Evolutionary conservation across 164 flowering plant species (phyloP).

Genomic region (Stephania cephalantha): DNA sequence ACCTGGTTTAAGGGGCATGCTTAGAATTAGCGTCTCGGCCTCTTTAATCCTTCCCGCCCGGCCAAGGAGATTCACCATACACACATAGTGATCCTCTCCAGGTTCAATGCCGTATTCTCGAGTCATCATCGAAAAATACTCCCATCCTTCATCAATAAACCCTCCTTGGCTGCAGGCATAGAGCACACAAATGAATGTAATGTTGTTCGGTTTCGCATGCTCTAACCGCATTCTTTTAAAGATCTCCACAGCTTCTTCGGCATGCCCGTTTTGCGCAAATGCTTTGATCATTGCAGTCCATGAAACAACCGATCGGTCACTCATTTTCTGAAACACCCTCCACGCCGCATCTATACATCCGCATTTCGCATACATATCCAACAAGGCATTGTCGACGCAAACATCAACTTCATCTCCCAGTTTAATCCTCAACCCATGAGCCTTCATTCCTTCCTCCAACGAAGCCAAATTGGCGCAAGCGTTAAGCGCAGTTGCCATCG

Average conservation of each 20-base stretch:
- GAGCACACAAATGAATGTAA: constrained; percentile 70
- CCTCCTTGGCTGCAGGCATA: constrained; percentile 80
- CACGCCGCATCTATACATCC: constrained; percentile 60
- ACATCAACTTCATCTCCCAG: constrained; percentile 49
- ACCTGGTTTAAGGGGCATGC: constrained; percentile 58
- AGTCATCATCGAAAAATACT: constrained; percentile 51
- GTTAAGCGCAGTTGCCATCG: constrained; percentile 63
- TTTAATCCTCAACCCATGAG: constrained; percentile 60
- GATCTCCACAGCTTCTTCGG: constrained; percentile 41
- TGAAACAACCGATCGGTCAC: constrained; percentile 43
- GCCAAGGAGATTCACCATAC: constrained; percentile 71
- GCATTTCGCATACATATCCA: constrained; percentile 82
- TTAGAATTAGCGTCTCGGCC: constrained; percentile 50
- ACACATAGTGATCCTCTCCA: constrained; percentile 70
- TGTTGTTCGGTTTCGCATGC: constrained; percentile 44
- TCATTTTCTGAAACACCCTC: constrained; percentile 42
- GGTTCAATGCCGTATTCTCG: constrained; percentile 45
- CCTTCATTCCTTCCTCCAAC: constrained; percentile 58
- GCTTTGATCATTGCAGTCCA: constrained; percentile 87
- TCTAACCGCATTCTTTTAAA: constrained; percentile 52
- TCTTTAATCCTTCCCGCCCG: constrained; percentile 52
- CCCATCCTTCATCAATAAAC: constrained; percentile 47
- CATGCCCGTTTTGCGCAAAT: constrained; percentile 57
- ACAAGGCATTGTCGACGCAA: constrained; percentile 64
- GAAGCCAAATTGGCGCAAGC: constrained; percentile 62